phyloP scores from a whole-genome alignment of 1,284 basidiomycete genomes.

The Pisolithus thermaeus region DNA sequence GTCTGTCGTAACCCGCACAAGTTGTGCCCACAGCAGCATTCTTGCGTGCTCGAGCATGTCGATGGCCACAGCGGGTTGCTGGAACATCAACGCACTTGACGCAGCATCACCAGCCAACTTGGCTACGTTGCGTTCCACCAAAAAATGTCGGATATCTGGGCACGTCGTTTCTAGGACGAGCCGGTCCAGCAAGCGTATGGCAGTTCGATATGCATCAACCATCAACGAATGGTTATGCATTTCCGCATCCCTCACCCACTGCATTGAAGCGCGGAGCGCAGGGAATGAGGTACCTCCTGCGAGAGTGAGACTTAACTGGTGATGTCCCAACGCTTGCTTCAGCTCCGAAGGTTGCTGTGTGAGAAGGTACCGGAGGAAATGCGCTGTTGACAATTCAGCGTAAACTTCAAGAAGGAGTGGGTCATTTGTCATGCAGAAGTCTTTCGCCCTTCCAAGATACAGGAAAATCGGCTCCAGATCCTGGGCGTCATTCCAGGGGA shows the following conservation, averaged over 20 bases:
- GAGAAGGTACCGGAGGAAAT: constrained; percentile 23
- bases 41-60: constrained; percentile 21
- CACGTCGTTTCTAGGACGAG: constrained; percentile 13
- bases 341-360: constrained; percentile 19
- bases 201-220: constrained; percentile 19
- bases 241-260: constrained; percentile 20
- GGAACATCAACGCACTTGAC: constrained; percentile 18
- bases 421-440: constrained; percentile 15
- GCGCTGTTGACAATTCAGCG: constrained; percentile 20
- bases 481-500: constrained; percentile 13
- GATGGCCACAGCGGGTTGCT: constrained; percentile 15
- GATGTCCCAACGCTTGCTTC: constrained; percentile 21
- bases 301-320: constrained; percentile 21
- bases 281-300: constrained; percentile 3
- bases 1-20: constrained; percentile 17
- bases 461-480: constrained; percentile 17
- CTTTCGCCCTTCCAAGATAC: constrained; percentile 19
- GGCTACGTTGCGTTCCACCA: constrained; percentile 11
- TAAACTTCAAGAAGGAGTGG: constrained; percentile 19
- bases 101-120: constrained; percentile 17
- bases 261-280: constrained; percentile 16
- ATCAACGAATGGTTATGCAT: constrained; percentile 18
- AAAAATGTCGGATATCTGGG: constrained; percentile 14
- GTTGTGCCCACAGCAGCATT: constrained; percentile 22
- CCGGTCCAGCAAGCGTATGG: constrained; percentile 15